Evolutionary conservation across 1,284 basidiomycete genomes (phyloP).

Genomic region (Fomitopsis palustris): DNA sequence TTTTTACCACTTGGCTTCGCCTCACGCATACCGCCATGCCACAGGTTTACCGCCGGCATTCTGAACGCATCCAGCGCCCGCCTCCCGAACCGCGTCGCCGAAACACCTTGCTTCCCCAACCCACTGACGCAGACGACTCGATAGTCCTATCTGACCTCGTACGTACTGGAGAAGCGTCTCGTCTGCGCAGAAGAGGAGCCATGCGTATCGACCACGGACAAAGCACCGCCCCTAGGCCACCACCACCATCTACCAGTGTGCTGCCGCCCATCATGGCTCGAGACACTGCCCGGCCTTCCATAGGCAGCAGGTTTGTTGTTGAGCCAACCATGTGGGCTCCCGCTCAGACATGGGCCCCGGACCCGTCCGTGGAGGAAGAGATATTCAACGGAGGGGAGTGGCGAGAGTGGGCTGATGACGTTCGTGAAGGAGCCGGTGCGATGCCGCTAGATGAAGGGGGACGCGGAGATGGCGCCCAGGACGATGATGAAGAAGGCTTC

Average conservation of each 20-base stretch:
- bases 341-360: conserved; percentile 22
- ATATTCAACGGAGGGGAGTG: conserved; percentile 19
- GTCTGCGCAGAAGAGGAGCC: conserved; percentile 66
- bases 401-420: conserved; percentile 18
- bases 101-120: conserved; percentile 18
- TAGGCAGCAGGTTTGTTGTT: conserved; percentile 14
- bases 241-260: conserved; percentile 1
- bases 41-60: conserved; percentile 24
- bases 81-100: conserved; percentile 19
- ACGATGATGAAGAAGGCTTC: conserved; percentile 30
- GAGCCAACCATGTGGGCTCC: conserved; percentile 31
- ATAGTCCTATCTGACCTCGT: conserved; percentile 70
- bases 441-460: conserved; percentile 16
- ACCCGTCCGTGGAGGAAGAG: conserved; percentile 18
- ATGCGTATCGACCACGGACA: conserved; percentile 54
- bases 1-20: neutral
- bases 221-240: conserved; percentile 2
- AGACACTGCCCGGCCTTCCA: conserved; percentile 1
- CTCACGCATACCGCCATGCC: conserved; percentile 14
- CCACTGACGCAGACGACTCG: conserved; percentile 55
- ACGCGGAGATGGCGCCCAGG: conserved; percentile 12
- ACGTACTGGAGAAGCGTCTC: conserved; percentile 65
- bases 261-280: conserved; percentile 1
- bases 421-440: conserved; percentile 9
- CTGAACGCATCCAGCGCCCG: conserved; percentile 18